Evolutionary conservation across 202 grass and related monocot genomes (phyloP).

Genomic region (Dendrocalamus latiflorus): DNA sequence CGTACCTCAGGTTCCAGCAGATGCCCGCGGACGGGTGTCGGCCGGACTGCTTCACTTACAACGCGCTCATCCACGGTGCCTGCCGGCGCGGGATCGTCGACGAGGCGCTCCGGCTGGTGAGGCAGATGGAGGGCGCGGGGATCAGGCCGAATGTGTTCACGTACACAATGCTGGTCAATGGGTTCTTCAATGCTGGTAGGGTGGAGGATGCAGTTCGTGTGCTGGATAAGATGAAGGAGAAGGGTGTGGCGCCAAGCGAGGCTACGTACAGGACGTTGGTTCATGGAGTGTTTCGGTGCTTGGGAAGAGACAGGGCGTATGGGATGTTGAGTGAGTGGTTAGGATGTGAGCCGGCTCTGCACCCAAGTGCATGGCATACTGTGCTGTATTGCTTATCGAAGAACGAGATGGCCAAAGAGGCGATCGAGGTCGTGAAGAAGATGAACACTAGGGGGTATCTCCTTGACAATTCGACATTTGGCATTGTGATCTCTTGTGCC

Average conservation of each 20-base stretch:
- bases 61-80: constrained; percentile 64
- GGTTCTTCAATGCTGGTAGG: constrained; percentile 66
- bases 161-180: constrained; percentile 64
- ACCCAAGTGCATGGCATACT: constrained; percentile 33
- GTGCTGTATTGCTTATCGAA: constrained; percentile 63
- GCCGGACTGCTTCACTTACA: too few relatives aligned
- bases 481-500: too few relatives aligned
- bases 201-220: constrained; percentile 42
- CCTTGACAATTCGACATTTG: too few relatives aligned
- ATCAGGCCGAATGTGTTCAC: constrained; percentile 65
- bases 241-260: constrained; percentile 43
- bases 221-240: constrained; percentile 52
- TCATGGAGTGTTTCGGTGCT: constrained; percentile 53
- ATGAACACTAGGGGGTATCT: too few relatives aligned
- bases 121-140: constrained; percentile 61
- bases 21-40: constrained; percentile 53
- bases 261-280: constrained; percentile 54
- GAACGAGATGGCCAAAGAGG: constrained; percentile 48
- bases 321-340: constrained; percentile 36
- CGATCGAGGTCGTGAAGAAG: too few relatives aligned
- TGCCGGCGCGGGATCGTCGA: constrained; percentile 49
- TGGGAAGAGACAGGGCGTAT: too few relatives aligned
- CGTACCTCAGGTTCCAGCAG: constrained; percentile 85
- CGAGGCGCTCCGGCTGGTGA: constrained; percentile 62
- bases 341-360: constrained; percentile 2